These are phyloP conservation scores for Ophiocordyceps camponoti-floridani DNA, from an alignment of 2,329 filamentous ascomycete genomes.

Conservation along the genomic window DNA sequence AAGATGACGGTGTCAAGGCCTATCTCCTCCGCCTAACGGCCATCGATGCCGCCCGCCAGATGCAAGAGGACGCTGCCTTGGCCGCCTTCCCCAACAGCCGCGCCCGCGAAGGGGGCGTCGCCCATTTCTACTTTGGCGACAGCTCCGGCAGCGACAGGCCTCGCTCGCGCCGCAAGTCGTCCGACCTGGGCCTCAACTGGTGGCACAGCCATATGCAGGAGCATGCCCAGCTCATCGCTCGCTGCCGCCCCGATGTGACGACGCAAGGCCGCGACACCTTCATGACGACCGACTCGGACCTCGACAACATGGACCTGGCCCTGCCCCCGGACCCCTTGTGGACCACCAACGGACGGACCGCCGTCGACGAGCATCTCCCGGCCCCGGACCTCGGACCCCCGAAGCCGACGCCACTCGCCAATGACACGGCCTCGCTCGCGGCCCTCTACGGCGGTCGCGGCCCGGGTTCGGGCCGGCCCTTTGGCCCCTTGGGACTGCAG, in stretches of 20 bases:
- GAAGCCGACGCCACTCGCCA: slow-evolving; percentile 10
- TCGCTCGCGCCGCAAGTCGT: slow-evolving; percentile 36
- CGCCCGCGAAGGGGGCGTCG: slow-evolving; percentile 49
- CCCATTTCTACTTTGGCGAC: slow-evolving; percentile 52
- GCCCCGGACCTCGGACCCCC: slow-evolving; percentile 2
- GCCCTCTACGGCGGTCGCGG: neutral
- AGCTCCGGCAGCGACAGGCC: slow-evolving; percentile 39
- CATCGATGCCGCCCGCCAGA: slow-evolving; percentile 60
- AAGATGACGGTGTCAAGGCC: slow-evolving; percentile 57
- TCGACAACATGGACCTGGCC: slow-evolving; percentile 23
- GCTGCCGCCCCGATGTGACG: slow-evolving; percentile 19
- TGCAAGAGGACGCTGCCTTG: slow-evolving; percentile 53
- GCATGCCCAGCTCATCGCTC: slow-evolving; percentile 48
- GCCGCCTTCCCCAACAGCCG: slow-evolving; percentile 60
- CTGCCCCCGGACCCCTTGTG: slow-evolving; percentile 22
- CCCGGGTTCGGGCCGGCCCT: slow-evolving; percentile 21
- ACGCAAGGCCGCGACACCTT: slow-evolving; percentile 7
- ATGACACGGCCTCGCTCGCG: neutral
- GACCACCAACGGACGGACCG: slow-evolving; percentile 15
- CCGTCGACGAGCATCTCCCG: too few relatives aligned
- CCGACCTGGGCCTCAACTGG: slow-evolving; percentile 47
- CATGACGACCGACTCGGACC: slow-evolving; percentile 20
- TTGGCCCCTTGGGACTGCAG: slow-evolving; percentile 19
- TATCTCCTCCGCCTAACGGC: slow-evolving; percentile 68
- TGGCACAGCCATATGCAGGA: slow-evolving; percentile 68